Evolutionary conservation across 2,329 filamentous ascomycete species (phyloP), one percentile per base, ranked within the genome.

Genomic region (Cadophora gregata): DNA sequence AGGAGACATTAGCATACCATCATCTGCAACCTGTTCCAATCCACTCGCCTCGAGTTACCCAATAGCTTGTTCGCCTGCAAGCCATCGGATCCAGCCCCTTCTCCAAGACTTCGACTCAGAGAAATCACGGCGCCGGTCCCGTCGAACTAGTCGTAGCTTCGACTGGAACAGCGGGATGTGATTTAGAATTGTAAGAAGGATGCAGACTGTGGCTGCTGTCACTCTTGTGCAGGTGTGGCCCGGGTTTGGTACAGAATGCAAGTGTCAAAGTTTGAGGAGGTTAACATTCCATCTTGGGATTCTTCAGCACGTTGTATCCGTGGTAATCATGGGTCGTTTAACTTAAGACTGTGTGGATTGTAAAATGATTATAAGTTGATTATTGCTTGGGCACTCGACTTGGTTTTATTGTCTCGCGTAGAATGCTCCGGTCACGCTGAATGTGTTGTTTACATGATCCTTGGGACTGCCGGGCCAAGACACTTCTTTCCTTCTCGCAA

Each of bases 1-100:
- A 42, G 12, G 3, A 42, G 38, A 42, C 19, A 42, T 16, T 16
- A 47, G 55, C 64, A 66, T 59, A 6, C 31, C 31, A 62, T 42
- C 8, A 59, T 25, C 53, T 59, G 64, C 42, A 59, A 53, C 33
- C 58, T 33, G 58, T 21, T 7, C 4, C 19, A 19, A 3, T 12
- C 33, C 31, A 38, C 21, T 31, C 59, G 63, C 62, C 38, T 64
- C 24, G 33, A 48, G 10, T 33, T 56, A 36, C 65, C 56, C 45
- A 59, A 51, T 55, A 38, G 29, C 24, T 53, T 36, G 12, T 45
- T 38, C 19, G 16, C 55, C 21, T 42, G 65, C 61, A 66, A 59
- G 60, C 60, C 51, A 60, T 66, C 65, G 65, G 65, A 50, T 60
- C 47, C 45, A 65, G 63, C 47, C 50, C 59, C 45, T 27, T 51